Percentiles rank a stretch among this genome's conserved stretches.
phyloP scores from a whole-genome alignment of 768 basidiomycete species.

The Heimioporus sp. region DNA sequence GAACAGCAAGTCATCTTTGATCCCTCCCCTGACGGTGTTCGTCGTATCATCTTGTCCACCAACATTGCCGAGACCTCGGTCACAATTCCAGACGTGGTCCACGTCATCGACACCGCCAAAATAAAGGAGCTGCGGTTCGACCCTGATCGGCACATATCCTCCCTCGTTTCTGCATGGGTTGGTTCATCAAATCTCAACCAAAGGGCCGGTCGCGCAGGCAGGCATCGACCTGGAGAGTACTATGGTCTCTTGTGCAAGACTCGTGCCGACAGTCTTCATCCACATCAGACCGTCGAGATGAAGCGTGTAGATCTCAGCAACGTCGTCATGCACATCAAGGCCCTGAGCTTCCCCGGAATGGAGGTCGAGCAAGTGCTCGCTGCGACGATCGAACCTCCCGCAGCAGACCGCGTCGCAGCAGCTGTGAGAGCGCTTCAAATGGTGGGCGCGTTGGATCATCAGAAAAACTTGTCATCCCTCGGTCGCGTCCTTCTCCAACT shows the following conservation, averaged over 20 bases:
- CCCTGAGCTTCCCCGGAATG: slow-evolving; percentile 84
- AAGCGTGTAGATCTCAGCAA: slow-evolving; percentile 86
- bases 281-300: slow-evolving; percentile 95
- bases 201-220: slow-evolving; percentile 88
- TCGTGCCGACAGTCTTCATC: slow-evolving; percentile 58
- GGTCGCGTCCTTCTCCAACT: slow-evolving; percentile 86
- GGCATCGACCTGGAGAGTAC: slow-evolving; percentile 89
- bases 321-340: slow-evolving; percentile 96
- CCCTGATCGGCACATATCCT: slow-evolving; percentile 83
- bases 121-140: slow-evolving; percentile 91
- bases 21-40: slow-evolving; percentile 70
- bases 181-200: slow-evolving; percentile 89
- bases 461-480: slow-evolving; percentile 78
- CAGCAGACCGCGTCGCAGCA: slow-evolving; percentile 65
- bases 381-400: slow-evolving; percentile 87
- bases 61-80: slow-evolving; percentile 96
- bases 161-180: slow-evolving; percentile 88
- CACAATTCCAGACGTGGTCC: slow-evolving; percentile 94
- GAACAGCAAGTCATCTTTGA: slow-evolving; percentile 92
- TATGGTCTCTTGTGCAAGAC: slow-evolving; percentile 74
- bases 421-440: slow-evolving; percentile 79
- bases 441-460: slow-evolving; percentile 82
- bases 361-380: slow-evolving; percentile 83
- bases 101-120: slow-evolving; percentile 87
- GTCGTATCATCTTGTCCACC: slow-evolving; percentile 88